Evolutionary conservation across 2,329 filamentous ascomycete species (phyloP).

Genomic region (Colletotrichum sp.): DNA sequence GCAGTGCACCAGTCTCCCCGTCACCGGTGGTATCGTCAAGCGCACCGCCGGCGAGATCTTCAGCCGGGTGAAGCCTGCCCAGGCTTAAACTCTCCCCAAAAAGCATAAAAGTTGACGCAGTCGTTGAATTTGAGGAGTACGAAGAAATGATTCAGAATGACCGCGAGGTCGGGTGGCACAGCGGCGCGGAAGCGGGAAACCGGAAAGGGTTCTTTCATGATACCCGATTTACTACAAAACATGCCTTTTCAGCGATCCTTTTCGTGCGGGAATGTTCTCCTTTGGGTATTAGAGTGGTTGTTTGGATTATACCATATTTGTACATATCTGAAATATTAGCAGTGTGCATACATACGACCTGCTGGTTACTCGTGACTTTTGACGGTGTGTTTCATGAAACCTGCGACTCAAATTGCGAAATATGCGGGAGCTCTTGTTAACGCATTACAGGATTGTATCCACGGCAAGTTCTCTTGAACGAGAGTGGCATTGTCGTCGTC

Average conservation of each 20-base stretch:
- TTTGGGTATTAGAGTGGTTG: not conserved
- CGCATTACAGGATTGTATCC: not conserved
- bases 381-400: no score
- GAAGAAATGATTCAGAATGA: not conserved
- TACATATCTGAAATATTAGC: not conserved
- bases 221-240: not conserved
- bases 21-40: slow-evolving; percentile 93
- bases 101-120: not conserved
- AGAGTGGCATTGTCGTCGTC: not conserved
- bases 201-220: not conserved
- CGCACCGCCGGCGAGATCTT: slow-evolving; percentile 77
- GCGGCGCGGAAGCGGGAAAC: not conserved
- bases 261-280: not conserved
- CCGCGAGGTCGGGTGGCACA: not conserved
- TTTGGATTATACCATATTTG: not conserved
- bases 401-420: no score
- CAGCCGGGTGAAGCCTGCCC: slow-evolving; percentile 30
- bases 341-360: not conserved
- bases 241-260: not conserved
- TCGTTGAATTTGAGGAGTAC: not conserved
- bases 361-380: no score
- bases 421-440: not conserved
- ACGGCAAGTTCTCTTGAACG: not conserved
- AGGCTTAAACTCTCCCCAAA: slow-evolving; percentile 19
- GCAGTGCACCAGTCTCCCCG: slow-evolving; percentile 78